Evolutionary conservation across 768 basidiomycete species (phyloP).

Genomic region (Hericium alpestre): DNA sequence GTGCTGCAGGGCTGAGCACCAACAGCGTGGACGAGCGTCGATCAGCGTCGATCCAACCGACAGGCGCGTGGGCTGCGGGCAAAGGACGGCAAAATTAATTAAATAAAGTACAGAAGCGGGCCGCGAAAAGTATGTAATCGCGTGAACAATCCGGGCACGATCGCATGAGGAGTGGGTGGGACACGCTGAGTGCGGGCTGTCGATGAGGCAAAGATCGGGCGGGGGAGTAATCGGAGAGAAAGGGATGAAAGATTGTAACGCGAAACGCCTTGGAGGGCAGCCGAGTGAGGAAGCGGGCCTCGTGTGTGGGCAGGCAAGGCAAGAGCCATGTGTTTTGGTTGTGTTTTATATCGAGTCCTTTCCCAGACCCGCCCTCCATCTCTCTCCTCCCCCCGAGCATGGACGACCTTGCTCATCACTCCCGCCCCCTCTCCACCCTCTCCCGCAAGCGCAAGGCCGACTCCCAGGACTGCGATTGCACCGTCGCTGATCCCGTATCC

Average conservation of each 20-base stretch:
- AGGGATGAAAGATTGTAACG: too few relatives aligned
- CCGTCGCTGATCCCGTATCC: slow-evolving; percentile 5
- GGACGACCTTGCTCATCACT: slow-evolving; percentile 51
- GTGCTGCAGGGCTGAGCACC: too few relatives aligned
- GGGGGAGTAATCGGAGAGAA: too few relatives aligned
- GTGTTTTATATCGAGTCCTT: too few relatives aligned
- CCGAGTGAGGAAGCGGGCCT: too few relatives aligned
- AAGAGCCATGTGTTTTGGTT: too few relatives aligned
- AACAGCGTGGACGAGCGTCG: too few relatives aligned
- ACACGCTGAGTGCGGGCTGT: not conserved
- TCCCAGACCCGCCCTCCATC: slow-evolving; percentile 10
- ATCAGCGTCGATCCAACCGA: too few relatives aligned
- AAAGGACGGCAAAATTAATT: too few relatives aligned
- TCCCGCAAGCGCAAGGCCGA: slow-evolving; percentile 62
- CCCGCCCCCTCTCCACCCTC: slow-evolving; percentile 34
- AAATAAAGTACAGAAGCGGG: not conserved
- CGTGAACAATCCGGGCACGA: not conserved
- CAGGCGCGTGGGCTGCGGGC: too few relatives aligned
- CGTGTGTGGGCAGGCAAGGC: too few relatives aligned
- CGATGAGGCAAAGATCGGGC: not conserved
- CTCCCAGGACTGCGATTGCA: slow-evolving; percentile 27
- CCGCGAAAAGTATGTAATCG: not conserved
- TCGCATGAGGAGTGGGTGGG: not conserved
- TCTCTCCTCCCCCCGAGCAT: slow-evolving; percentile 30
- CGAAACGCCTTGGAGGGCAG: too few relatives aligned